Conservation (phyloP, 306 rosid species). For the Biancaea sappan region DNA sequence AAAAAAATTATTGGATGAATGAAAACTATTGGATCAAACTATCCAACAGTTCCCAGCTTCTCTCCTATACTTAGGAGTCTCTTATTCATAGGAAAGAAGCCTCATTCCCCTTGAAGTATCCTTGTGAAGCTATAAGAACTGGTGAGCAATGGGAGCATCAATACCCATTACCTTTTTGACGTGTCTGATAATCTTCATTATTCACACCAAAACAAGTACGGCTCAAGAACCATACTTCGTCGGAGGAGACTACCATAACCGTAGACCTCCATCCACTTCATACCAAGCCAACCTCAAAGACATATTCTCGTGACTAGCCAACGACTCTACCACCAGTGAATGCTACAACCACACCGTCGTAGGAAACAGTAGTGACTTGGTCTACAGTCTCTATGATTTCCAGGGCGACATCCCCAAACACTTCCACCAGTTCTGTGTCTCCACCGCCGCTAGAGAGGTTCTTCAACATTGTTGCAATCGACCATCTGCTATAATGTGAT, state of each 20-base stretch:
- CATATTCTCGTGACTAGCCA: neutral
- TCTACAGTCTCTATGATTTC: conserved; percentile 27
- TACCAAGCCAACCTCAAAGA: conserved; percentile 21
- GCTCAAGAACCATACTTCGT: neutral
- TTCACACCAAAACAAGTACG: neutral
- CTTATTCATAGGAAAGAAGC: no score
- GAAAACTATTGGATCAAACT: no score
- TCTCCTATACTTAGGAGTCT: no score
- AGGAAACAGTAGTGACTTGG: neutral
- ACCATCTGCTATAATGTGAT: conserved; percentile 25
- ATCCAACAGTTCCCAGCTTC: no score
- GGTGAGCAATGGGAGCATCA: neutral
- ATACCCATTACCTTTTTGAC: no score
- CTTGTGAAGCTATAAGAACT: no score
- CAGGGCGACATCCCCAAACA: neutral
- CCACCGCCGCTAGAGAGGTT: neutral
- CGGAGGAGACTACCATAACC: neutral
- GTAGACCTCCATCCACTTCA: neutral
- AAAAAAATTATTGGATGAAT: no score
- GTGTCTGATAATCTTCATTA: neutral
- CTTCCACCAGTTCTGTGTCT: conserved; percentile 36
- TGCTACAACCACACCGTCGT: neutral
- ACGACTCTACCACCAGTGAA: neutral
- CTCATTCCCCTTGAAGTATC: no score
- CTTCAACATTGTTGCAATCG: conserved; percentile 1